Evolutionary conservation across 2,329 filamentous ascomycete species (phyloP).

Genomic region (Didymella arachidicola): DNA sequence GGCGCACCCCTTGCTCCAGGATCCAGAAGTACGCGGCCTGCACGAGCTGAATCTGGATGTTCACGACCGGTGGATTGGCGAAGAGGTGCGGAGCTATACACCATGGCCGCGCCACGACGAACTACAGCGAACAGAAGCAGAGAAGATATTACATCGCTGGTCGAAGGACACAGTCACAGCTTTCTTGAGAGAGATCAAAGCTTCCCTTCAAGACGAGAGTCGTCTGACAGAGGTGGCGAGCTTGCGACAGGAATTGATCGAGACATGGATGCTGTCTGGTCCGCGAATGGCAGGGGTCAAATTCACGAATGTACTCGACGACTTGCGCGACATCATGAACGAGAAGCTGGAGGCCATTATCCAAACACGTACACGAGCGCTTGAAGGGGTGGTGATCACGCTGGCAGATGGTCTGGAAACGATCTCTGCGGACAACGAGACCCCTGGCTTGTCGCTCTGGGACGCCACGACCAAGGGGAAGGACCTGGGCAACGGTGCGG

Average conservation of each 20-base stretch:
- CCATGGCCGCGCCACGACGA: constrained; percentile 88
- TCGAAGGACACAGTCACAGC: constrained; percentile 49
- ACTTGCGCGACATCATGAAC: constrained; percentile 74
- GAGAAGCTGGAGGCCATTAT: constrained; percentile 70
- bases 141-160: constrained; percentile 52
- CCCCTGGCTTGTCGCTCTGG: constrained; percentile 70
- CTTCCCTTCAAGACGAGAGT: constrained; percentile 65
- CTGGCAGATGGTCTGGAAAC: constrained; percentile 67
- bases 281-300: constrained; percentile 71
- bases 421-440: constrained; percentile 47
- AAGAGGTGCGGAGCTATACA: constrained; percentile 83
- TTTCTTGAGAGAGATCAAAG: constrained; percentile 66
- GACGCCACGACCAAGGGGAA: constrained; percentile 67
- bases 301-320: constrained; percentile 71
- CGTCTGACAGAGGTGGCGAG: constrained; percentile 75
- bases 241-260: constrained; percentile 73
- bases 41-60: constrained; percentile 80
- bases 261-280: constrained; percentile 77
- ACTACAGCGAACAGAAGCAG: constrained; percentile 52
- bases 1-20: constrained; percentile 73
- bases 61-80: constrained; percentile 78
- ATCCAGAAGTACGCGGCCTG: constrained; percentile 69
- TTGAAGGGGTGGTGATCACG: constrained; percentile 71
- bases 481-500: constrained; percentile 71
- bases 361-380: constrained; percentile 67